Evolutionary conservation across 192 early-diverging fungal genomes (phyloP).

Genomic region (Linnemannia schmuckeri): DNA sequence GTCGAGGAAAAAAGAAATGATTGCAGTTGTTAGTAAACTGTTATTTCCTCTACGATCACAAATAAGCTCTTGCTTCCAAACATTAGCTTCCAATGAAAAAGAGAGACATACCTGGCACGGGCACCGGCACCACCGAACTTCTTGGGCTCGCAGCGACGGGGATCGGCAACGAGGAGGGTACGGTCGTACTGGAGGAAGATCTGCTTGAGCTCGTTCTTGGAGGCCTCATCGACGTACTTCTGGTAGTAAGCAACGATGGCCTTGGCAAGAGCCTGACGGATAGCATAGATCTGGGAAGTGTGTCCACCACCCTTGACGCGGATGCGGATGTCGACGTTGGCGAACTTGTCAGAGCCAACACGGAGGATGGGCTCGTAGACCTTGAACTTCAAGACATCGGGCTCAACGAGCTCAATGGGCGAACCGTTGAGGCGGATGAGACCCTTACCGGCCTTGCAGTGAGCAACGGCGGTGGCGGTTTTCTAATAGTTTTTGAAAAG

Average conservation of each 20-base stretch:
- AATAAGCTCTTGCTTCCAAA: conserved; percentile 85
- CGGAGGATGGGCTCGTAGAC: conserved; percentile 98
- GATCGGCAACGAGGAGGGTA: conserved; percentile 97
- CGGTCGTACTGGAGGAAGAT: conserved; percentile 88
- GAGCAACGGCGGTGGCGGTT: conserved; percentile 99
- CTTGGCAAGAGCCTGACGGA: conserved; percentile 99
- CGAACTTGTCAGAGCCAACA: conserved; percentile 96
- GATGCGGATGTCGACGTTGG: conserved; percentile 96
- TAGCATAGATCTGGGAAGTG: conserved; percentile 97
- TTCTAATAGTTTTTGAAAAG: conserved; percentile 67
- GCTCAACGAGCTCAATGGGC: conserved; percentile 95
- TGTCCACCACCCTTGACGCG: conserved; percentile 96
- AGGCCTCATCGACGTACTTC: conserved; percentile 99
- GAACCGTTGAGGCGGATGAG: conserved; percentile 98
- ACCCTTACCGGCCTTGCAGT: conserved; percentile 98
- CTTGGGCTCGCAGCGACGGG: conserved; percentile 99
- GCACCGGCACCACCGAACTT: conserved; percentile 99
- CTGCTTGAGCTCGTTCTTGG: conserved; percentile 99
- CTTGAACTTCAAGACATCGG: conserved; percentile 97
- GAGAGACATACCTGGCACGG: conserved; percentile 93
- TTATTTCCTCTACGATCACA: conserved; percentile 97
- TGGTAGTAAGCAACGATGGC: conserved; percentile 99
- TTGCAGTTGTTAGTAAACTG: neutral
- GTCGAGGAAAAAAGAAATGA: neutral
- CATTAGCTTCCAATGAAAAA: conserved; percentile 92